Evolutionary conservation across 208 protist species (phyloP).

Genomic region (Acanthamoeba triangularis): DNA sequence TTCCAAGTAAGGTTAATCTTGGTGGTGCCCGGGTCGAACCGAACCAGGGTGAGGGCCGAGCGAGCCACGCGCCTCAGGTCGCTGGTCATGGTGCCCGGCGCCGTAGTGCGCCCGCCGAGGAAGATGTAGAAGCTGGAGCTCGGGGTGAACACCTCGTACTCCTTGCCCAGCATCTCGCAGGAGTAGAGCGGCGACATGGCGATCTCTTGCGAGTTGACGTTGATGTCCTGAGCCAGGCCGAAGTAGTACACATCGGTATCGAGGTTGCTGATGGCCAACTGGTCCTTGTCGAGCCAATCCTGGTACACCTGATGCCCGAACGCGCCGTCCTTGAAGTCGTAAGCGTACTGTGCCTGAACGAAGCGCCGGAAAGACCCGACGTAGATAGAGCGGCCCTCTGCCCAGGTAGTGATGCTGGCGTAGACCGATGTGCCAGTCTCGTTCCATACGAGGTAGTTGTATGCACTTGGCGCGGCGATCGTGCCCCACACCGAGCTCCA

Average conservation of each 20-base stretch:
- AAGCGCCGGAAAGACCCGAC: not conserved
- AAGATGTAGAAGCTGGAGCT: not conserved
- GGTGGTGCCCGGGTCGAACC: not conserved
- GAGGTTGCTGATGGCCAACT: not conserved
- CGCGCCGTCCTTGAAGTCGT: not conserved
- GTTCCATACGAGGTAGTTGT: not conserved
- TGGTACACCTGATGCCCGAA: not conserved
- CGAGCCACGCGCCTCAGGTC: not conserved
- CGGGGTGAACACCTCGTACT: not conserved
- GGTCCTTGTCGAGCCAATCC: not conserved
- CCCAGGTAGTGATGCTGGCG: not conserved
- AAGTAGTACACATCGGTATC: not conserved
- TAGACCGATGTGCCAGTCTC: not conserved
- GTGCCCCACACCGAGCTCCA: not conserved
- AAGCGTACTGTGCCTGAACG: not conserved
- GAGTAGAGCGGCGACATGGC: not conserved
- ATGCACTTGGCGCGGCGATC: not conserved
- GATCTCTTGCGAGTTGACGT: not conserved
- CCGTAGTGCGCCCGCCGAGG: not conserved
- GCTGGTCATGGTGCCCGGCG: not conserved
- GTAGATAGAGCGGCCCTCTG: not conserved
- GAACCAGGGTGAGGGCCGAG: not conserved
- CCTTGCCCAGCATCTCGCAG: not conserved
- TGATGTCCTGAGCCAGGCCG: not conserved
- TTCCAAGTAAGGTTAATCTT: not conserved